A percentile compares a stretch with the other conserved stretches of the same genome.
Evolutionary conservation across 208 protist species (phyloP).

Genomic region (Leishmania amazonensis): DNA sequence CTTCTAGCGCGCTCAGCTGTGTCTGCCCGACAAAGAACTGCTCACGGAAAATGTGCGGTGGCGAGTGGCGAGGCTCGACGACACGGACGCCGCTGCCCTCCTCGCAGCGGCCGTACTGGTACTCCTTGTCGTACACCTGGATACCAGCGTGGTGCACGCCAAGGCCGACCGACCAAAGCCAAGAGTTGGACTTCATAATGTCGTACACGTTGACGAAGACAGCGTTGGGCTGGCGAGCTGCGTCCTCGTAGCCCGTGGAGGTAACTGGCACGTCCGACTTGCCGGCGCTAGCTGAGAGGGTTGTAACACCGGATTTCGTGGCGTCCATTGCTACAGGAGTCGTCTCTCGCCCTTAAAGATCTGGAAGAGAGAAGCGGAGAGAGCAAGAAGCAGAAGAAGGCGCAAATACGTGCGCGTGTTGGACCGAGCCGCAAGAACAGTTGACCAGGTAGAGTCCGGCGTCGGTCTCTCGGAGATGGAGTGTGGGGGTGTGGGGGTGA

Average conservation of each 20-base stretch:
- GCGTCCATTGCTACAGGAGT: conserved; percentile 3
- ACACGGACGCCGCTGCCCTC: conserved; percentile 48
- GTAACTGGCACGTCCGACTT: neutral
- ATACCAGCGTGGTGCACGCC: conserved; percentile 75
- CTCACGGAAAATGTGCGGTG: conserved; percentile 75
- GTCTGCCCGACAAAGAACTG: conserved; percentile 72
- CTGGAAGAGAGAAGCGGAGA: neutral
- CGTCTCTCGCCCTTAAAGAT: neutral
- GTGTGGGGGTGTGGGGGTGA: neutral
- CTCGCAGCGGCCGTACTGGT: conserved; percentile 54
- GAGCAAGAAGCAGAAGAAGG: neutral
- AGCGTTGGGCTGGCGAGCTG: conserved; percentile 35
- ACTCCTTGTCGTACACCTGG: conserved; percentile 73
- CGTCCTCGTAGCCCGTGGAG: neutral
- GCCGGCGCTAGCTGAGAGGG: conserved; percentile 5
- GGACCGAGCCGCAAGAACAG: neutral
- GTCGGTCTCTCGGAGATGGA: neutral
- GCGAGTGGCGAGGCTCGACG: conserved; percentile 43
- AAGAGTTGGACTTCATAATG: conserved; percentile 41
- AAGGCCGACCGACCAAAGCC: conserved; percentile 55
- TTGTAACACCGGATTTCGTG: neutral
- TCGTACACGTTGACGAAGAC: conserved; percentile 84
- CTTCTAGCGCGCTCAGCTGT: conserved; percentile 31
- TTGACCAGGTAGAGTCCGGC: neutral
- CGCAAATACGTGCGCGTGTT: neutral